These are phyloP conservation scores for Bryoglossum gracile DNA, from an alignment of 495 filamentous ascomycete genomes.

Conservation along the genomic window DNA sequence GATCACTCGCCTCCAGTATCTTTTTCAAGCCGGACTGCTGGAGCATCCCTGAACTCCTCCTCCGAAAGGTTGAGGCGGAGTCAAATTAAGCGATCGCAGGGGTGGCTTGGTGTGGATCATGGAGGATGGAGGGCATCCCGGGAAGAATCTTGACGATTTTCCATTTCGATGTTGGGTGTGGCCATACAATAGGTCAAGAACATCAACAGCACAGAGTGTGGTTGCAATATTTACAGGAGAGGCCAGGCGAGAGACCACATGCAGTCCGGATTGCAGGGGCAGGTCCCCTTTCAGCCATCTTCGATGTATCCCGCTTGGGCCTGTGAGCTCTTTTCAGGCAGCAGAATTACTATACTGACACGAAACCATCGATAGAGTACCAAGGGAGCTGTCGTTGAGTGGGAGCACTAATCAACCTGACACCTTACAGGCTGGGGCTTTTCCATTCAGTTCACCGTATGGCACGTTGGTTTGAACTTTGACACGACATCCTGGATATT, in stretches of 20 bases:
- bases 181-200: no score
- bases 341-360: background rate
- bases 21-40: background rate
- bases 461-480: no score
- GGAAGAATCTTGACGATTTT: background rate
- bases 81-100: background rate
- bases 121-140: no score
- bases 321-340: background rate
- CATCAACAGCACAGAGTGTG: background rate
- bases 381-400: no score
- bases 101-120: background rate
- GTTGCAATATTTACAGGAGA: background rate
- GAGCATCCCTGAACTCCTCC: background rate
- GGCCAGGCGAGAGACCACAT: background rate
- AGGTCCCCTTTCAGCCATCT: background rate
- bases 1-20: background rate
- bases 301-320: background rate
- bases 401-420: no score
- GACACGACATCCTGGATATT: no score
- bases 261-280: background rate
- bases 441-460: no score
- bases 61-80: constrained; percentile 1
- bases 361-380: background rate
- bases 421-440: no score
- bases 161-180: background rate